Evolutionary conservation across 306 rosid species (phyloP).

Genomic region (Calophaca sinica): DNA sequence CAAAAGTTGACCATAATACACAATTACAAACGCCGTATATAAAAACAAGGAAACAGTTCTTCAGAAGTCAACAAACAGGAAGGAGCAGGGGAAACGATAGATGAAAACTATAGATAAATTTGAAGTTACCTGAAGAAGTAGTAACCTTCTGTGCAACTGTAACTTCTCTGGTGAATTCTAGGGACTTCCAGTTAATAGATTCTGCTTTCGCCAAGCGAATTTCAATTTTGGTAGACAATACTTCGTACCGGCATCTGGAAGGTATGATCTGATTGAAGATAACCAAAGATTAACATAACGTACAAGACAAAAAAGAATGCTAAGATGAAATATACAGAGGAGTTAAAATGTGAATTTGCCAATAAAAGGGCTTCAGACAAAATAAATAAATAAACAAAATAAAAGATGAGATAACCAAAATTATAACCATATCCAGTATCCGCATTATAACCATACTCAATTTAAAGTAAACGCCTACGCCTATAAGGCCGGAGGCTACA

Average conservation of each 20-base stretch:
- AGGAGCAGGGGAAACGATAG: background rate
- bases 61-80: background rate
- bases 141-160: conserved; percentile 49
- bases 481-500: background rate
- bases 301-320: background rate
- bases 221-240: conserved; percentile 83
- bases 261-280: conserved; percentile 68
- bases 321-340: background rate
- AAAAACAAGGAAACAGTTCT: background rate
- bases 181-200: conserved; percentile 61
- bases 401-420: background rate
- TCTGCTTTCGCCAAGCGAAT: conserved; percentile 83
- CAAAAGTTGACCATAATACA: background rate
- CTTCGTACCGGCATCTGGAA: conserved; percentile 59
- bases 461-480: too few species aligned
- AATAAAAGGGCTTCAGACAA: background rate
- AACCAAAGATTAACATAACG: conserved; percentile 39
- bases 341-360: conserved; percentile 18
- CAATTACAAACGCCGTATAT: too few species aligned
- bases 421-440: background rate
- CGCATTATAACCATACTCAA: too few species aligned
- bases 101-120: conserved; percentile 17
- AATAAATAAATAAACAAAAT: background rate
- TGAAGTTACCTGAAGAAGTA: conserved; percentile 58
- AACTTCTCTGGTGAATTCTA: conserved; percentile 63